phyloP scores from a whole-genome alignment of 176 grass and related monocot genomes.

The Triticum aestivum region DNA sequence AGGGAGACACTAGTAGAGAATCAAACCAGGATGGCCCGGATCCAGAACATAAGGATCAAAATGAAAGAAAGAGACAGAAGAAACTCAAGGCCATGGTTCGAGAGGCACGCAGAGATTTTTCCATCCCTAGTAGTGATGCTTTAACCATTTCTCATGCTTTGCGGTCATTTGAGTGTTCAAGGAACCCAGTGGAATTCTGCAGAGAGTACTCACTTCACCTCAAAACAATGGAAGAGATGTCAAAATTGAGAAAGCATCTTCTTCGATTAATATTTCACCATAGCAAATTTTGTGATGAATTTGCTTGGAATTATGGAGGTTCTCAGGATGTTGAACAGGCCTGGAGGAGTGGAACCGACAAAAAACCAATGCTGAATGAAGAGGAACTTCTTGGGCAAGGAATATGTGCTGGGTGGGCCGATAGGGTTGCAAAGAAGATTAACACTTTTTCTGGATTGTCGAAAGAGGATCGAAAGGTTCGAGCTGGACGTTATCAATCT shows the following conservation, averaged over 20 bases:
- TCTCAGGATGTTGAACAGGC: conserved; percentile 64
- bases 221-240: conserved; percentile 98
- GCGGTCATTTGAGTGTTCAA: conserved; percentile 69
- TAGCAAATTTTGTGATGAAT: conserved; percentile 56
- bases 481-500: conserved; percentile 62
- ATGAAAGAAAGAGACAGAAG: conserved; percentile 53
- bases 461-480: conserved; percentile 48
- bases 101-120: conserved; percentile 53
- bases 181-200: conserved; percentile 69
- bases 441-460: conserved; percentile 31
- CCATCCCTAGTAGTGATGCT: conserved; percentile 80
- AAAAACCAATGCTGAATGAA: conserved; percentile 59
- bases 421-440: conserved; percentile 76
- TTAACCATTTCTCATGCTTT: conserved; percentile 77
- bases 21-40: conserved; percentile 26
- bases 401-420: conserved; percentile 86
- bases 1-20: conserved; percentile 34
- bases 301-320: conserved; percentile 69
- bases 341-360: conserved; percentile 58
- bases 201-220: conserved; percentile 75
- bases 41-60: conserved; percentile 22
- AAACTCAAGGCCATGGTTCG: conserved; percentile 53
- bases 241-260: conserved; percentile 93
- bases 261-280: conserved; percentile 76
- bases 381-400: conserved; percentile 74